These are phyloP conservation scores for Boehmeria nivea DNA, from an alignment of 306 rosid species.

Conservation along the genomic window DNA sequence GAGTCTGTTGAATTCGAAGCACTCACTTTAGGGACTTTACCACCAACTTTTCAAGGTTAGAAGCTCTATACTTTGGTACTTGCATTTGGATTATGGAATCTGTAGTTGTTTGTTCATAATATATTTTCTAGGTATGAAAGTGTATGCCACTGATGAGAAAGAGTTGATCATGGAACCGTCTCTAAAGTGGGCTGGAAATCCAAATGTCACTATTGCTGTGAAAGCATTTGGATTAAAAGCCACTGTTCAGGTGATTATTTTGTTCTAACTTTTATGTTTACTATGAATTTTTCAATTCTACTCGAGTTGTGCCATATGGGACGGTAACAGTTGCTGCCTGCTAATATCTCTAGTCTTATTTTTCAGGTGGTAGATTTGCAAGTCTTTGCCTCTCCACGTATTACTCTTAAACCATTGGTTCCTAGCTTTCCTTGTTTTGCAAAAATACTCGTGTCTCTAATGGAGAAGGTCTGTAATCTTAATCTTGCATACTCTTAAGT, in stretches of 20 bases:
- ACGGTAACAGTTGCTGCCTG: slow-evolving; percentile 2
- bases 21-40: slow-evolving; percentile 71
- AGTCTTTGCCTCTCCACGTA: slow-evolving; percentile 69
- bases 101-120: not conserved
- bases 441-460: slow-evolving; percentile 68
- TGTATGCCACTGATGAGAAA: slow-evolving; percentile 79
- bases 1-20: slow-evolving; percentile 70
- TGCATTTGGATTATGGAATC: slow-evolving; percentile 1
- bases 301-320: slow-evolving; percentile 15
- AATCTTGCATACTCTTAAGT: no score
- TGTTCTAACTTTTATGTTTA: slow-evolving; percentile 2
- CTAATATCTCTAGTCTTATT: slow-evolving; percentile 17
- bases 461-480: slow-evolving; percentile 78
- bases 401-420: slow-evolving; percentile 91
- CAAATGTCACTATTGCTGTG: slow-evolving; percentile 58
- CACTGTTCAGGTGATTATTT: slow-evolving; percentile 54
- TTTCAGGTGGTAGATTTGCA: slow-evolving; percentile 79
- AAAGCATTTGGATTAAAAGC: slow-evolving; percentile 93
- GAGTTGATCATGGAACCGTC: slow-evolving; percentile 93
- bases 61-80: not conserved
- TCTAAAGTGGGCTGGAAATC: slow-evolving; percentile 91
- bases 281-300: not conserved
- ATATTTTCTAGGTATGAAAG: slow-evolving; percentile 69
- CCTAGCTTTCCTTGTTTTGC: slow-evolving; percentile 97
- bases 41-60: slow-evolving; percentile 90